Conservation (phyloP, 2,329 filamentous ascomycete species). For the Calonectria naviculata region DNA sequence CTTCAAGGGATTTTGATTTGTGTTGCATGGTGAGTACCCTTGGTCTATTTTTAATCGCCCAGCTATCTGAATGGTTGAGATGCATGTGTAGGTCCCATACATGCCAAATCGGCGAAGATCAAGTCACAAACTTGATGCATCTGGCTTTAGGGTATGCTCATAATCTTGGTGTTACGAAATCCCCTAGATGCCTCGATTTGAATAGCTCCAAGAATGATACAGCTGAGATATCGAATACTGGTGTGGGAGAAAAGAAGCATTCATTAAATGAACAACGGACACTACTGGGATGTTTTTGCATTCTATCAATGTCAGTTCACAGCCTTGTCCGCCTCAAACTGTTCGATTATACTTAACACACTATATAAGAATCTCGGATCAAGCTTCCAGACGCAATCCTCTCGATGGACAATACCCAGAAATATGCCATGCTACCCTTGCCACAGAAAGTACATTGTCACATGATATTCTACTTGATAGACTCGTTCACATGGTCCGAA, state of each 20-base stretch:
- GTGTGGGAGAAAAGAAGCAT: slow-evolving; percentile 35
- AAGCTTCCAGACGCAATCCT: slow-evolving; percentile 48
- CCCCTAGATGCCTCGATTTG: slow-evolving; percentile 22
- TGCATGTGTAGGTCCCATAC: slow-evolving; percentile 46
- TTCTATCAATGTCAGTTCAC: slow-evolving; percentile 50
- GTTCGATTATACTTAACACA: not conserved
- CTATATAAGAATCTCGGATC: slow-evolving; percentile 46
- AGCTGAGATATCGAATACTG: slow-evolving; percentile 28
- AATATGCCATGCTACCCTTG: slow-evolving; percentile 46
- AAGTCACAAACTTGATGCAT: slow-evolving; percentile 51
- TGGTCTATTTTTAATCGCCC: too few relatives aligned
- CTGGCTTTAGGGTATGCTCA: slow-evolving; percentile 55
- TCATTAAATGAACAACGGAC: slow-evolving; percentile 51
- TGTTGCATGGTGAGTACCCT: slow-evolving; percentile 54
- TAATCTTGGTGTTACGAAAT: slow-evolving; percentile 49
- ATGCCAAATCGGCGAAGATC: slow-evolving; percentile 48
- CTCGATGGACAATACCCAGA: slow-evolving; percentile 47
- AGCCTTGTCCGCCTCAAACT: not conserved
- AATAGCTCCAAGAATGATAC: slow-evolving; percentile 18
- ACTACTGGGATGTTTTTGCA: slow-evolving; percentile 52
- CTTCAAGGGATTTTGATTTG: slow-evolving; percentile 59
- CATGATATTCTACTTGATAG: slow-evolving; percentile 48
- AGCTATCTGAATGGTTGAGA: not conserved
- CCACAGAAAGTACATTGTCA: slow-evolving; percentile 34
- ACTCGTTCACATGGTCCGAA: slow-evolving; percentile 48